Base-by-base conservation (phyloP, 2,329 filamentous ascomycete genomes). In the Colletotrichum australisinense region DNA sequence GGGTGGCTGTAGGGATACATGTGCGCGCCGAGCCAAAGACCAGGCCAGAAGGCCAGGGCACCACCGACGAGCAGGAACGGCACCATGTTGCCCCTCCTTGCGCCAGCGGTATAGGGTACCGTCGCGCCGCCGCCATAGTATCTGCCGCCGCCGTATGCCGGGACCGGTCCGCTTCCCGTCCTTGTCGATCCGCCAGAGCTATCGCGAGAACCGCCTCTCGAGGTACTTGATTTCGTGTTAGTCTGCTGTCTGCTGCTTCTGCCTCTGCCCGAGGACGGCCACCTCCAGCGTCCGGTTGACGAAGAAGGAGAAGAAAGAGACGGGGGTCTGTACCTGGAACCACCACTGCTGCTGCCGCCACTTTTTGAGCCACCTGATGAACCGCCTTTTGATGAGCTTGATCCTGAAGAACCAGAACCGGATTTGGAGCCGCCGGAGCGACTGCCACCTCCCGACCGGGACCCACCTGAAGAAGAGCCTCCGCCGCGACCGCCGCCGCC, bases 71-170 rank as follows among this genome's bases (percentile, higher is more conserved):
- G 82, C 26, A 90, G 80, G 60, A 91, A 81, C 19, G 90, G 86
- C 0, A 84, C 82, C 32, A 90, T 80, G 14, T 69, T 72, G 0
- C 52, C n/a, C 19, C 53, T 52, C 62, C 46, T 14, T 11, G 57
- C 28, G 7, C 92, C 92, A 2, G 93, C 76, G 2, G 77, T 74
- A 82, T 93, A 96, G 2, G 94, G 93, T 0, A 80, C 79, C 3
- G 84, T 73, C 0, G 91, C 88, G 62, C 94, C 94, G 62, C 93
- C 93, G 49, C 89, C 88, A 78, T 95, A 95, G 81, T 88, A 93
- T 64, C 79, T 77, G 8, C 92, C 91, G 49, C 91, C 90, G 57
- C 90, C 92, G 77, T 88, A 94, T 1, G 78, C 74, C 4, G 90
- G 90, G 19, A 84, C 77, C 1, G 88, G 83, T 19, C 93, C 92